phyloP scores from a whole-genome alignment of 768 basidiomycete genomes.

The Termitomyces sp. region DNA sequence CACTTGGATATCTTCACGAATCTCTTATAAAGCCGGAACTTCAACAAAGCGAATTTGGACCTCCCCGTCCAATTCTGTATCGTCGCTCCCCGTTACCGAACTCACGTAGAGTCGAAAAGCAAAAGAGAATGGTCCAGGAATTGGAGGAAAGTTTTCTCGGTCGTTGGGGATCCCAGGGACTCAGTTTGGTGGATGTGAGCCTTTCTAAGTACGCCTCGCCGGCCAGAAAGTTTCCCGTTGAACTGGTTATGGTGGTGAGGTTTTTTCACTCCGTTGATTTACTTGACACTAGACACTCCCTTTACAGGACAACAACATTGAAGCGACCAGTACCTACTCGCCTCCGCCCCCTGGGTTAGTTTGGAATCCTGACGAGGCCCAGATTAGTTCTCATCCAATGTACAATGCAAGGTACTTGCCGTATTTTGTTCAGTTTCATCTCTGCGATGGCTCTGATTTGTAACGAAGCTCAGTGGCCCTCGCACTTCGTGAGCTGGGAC shows the following conservation, averaged over 20 bases:
- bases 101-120: not conserved
- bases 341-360: not conserved
- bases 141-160: not conserved
- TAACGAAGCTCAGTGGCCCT: constrained; percentile 5
- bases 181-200: constrained; percentile 5
- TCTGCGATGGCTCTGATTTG: not conserved
- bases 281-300: not conserved
- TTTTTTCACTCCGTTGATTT: not conserved
- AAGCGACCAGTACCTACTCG: not conserved
- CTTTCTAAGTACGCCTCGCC: constrained; percentile 7
- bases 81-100: not conserved
- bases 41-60: not conserved
- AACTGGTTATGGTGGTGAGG: constrained; percentile 14
- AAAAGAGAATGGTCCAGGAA: not conserved
- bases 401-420: not conserved
- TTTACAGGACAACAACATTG: not conserved
- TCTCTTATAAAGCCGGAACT: not conserved
- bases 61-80: not conserved
- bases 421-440: not conserved
- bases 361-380: not conserved
- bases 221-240: constrained; percentile 2
- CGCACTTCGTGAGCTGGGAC: not conserved
- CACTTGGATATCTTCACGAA: not conserved
- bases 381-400: not conserved
- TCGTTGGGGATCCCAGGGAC: not conserved